Evolutionary conservation across 169 alveolate species (phyloP), one percentile per base, ranked within the genome.

Genomic region (Eimeria praecox): DNA sequence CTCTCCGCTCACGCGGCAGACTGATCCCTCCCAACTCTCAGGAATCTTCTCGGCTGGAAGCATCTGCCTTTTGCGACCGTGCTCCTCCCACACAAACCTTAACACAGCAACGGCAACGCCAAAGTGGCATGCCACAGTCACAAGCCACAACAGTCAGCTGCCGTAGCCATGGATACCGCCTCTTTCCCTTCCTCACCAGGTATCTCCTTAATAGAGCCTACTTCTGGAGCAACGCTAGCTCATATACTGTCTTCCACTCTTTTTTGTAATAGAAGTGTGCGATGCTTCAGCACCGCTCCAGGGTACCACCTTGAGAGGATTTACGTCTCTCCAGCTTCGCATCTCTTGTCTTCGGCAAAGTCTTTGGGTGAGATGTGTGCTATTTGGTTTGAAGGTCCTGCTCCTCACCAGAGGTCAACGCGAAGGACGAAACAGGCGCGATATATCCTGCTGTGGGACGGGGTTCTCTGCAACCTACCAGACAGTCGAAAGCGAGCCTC

Each of bases 161-260:
- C 78, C 78, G 42, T 22, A 46, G 87, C 2, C 64, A 40, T 40
- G 87, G 38, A 77, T 24, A 38, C 87, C 87, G 44, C 20, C 87
- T 40, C 16, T 77, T 42, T 38, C 87, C 87, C 35, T 44, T 42
- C 87, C 92, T 86, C 30, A 22, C 78, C 92, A 86, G 92, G 92
- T 86, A 30, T 73, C 40, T 59, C 87, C 9, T 40, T 22, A 77
- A 10, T 27, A 3, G 5, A 4, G 3, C 22, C 0, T 44, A 22
- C 87, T 46, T 77, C 54, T 0, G 4, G 3, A n/a, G 42, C 87
- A 18, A 42, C 27, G 35, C 27, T 44, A 24, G 38, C 27, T 10
- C 38, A 8, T 18, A 77, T 77, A 62, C 35, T 77, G 87, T 16
- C 9, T 24, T 40, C 59, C 22, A n/a, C 62, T 18, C 59, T 42